phyloP scores from a whole-genome alignment of 1,139 yeast species.

The Candida freyschussii region DNA sequence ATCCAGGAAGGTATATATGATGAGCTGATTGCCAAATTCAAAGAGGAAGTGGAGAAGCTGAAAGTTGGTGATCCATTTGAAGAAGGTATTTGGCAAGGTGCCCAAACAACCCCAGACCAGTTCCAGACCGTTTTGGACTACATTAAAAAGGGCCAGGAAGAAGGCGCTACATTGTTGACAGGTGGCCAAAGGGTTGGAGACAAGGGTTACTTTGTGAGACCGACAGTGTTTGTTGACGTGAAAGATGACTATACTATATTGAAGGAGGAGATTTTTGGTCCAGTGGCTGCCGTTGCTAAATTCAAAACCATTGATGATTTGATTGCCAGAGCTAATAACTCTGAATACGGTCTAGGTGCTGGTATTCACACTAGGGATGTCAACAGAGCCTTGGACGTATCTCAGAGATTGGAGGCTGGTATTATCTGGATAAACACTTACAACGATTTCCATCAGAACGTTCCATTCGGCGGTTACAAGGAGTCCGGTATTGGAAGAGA shows the following conservation, averaged over 20 bases:
- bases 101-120: slow-evolving; percentile 76
- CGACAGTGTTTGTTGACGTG: slow-evolving; percentile 74
- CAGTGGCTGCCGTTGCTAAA: slow-evolving; percentile 73
- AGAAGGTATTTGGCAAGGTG: slow-evolving; percentile 71
- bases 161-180: slow-evolving; percentile 69
- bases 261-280: slow-evolving; percentile 84
- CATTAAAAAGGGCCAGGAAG: slow-evolving; percentile 67
- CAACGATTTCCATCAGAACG: slow-evolving; percentile 76
- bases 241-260: slow-evolving; percentile 62
- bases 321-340: slow-evolving; percentile 62
- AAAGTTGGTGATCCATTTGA: slow-evolving; percentile 80
- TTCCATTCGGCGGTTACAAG: slow-evolving; percentile 82
- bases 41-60: slow-evolving; percentile 45
- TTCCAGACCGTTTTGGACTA: slow-evolving; percentile 70
- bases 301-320: slow-evolving; percentile 72
- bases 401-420: slow-evolving; percentile 72
- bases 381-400: slow-evolving; percentile 57
- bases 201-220: slow-evolving; percentile 75
- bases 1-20: slow-evolving; percentile 77
- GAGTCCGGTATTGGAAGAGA: slow-evolving; percentile 92
- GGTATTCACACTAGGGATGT: slow-evolving; percentile 71
- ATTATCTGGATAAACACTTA: slow-evolving; percentile 80
- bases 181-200: slow-evolving; percentile 71
- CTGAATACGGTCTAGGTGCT: slow-evolving; percentile 81
- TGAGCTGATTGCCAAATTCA: slow-evolving; percentile 51